These are phyloP conservation scores for Ormosia emarginata DNA, from an alignment of 306 rosid species.

Conservation along the genomic window DNA sequence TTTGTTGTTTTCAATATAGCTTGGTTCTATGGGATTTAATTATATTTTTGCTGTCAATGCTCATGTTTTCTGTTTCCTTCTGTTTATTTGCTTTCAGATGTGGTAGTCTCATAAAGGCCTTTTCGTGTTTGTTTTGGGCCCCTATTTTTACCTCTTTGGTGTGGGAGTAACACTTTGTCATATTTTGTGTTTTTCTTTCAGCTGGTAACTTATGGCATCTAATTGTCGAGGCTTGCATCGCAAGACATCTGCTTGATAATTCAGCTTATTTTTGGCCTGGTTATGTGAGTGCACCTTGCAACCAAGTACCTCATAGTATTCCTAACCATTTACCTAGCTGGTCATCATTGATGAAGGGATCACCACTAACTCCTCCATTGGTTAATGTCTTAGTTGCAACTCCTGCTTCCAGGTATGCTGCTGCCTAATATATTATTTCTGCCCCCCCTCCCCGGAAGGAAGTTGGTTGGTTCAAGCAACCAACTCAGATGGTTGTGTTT, in stretches of 20 bases:
- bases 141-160: background rate
- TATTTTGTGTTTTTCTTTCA: conserved; percentile 39
- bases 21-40: conserved; percentile 6
- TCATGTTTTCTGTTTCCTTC: conserved; percentile 3
- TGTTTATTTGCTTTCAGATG: conserved; percentile 9
- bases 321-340: conserved; percentile 69
- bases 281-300: conserved; percentile 63
- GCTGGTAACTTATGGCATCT: conserved; percentile 91
- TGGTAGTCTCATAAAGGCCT: conserved; percentile 1
- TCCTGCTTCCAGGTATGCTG: conserved; percentile 96
- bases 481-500: background rate
- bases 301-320: conserved; percentile 59
- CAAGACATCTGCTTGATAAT: conserved; percentile 80
- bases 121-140: background rate
- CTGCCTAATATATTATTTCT: conserved; percentile 16
- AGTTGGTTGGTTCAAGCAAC: background rate
- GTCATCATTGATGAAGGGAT: conserved; percentile 89
- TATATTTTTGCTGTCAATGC: conserved; percentile 7
- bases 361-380: conserved; percentile 59
- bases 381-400: conserved; percentile 77
- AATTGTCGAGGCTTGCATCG: conserved; percentile 90
- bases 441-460: background rate
- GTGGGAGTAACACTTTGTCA: conserved; percentile 10
- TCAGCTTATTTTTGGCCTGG: conserved; percentile 96
- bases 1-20: conserved; percentile 13